Base-by-base conservation (phyloP, 495 filamentous ascomycete species). In the Bacidia gigantensis region DNA sequence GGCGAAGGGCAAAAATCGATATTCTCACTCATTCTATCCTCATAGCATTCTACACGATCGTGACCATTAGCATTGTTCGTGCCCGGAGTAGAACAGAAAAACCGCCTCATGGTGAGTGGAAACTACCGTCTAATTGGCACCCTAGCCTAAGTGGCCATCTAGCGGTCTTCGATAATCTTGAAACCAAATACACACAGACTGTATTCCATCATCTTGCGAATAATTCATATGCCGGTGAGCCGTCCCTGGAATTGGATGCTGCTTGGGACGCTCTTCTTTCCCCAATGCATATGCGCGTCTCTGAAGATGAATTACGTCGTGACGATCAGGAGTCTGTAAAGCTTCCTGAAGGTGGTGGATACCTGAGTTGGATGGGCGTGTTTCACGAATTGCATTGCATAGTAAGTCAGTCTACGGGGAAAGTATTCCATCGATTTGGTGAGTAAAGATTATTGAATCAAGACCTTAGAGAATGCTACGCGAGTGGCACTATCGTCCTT, bases 311-410 rank as follows among this genome's bases (percentile, higher is more conserved):
- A 24, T 38, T 67, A 52, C 26, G 20, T 7, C 26, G 46, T 2
- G 50, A 55, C n/a, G 63, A 63, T 49, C 58, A 55, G 22, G 60
- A 55, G 1, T 59, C 64, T 11, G 52, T 62, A 1, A 51, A 55
- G 14, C 62, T 61, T 21, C 49, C 62, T 11, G 56, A 59, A 14
- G 59, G 57, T 20, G 63, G 57, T 23, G 66, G 65, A 39, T 64
- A 67, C 46, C 32, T 64, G 18, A 63, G 53, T 2, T 60, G 58
- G 45, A 14, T 69, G 25, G 62, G 62, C 11, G 65, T 67, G 10
- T 62, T 59, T 38, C 66, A 69, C 42, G 52, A 64, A 24, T 41
- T 67, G 0, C 66, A 69, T 48, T 69, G 66, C 26, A 51, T 65
- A 5, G 56, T 58, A 26, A 3, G 56, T 54, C 2, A 10, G 10